These are phyloP conservation scores for Aspergillus ellipticus DNA, from an alignment of 495 filamentous ascomycete genomes.

Conservation along the genomic window DNA sequence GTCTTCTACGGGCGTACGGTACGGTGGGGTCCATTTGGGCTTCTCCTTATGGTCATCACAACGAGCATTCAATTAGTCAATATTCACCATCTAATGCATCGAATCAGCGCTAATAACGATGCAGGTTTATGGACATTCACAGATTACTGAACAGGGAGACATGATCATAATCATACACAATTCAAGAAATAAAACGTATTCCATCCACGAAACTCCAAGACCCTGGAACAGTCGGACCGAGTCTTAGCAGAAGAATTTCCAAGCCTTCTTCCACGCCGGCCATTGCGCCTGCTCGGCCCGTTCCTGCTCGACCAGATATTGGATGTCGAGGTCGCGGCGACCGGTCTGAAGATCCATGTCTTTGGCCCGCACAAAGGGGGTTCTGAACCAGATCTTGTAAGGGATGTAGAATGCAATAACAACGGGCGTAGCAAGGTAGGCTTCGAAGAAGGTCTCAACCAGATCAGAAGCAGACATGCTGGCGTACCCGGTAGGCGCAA, in stretches of 20 bases:
- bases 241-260: constrained; percentile 53
- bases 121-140: background rate
- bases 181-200: background rate
- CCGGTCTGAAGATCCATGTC: constrained; percentile 89
- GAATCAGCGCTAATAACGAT: background rate
- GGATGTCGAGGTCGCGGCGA: constrained; percentile 79
- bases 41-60: background rate
- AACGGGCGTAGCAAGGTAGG: constrained; percentile 81
- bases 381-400: constrained; percentile 77
- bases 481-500: constrained; percentile 66
- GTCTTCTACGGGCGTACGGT: too few species aligned
- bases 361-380: constrained; percentile 56
- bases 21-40: too few species aligned
- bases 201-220: background rate
- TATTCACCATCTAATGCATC: background rate
- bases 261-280: constrained; percentile 82
- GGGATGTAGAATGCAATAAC: constrained; percentile 69
- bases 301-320: constrained; percentile 72
- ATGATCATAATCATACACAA: constrained; percentile 2
- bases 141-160: background rate
- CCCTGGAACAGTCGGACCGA: background rate
- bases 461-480: constrained; percentile 37
- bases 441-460: constrained; percentile 65
- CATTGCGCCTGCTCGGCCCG: constrained; percentile 63
- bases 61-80: background rate